Base-by-base conservation (phyloP, 1,284 basidiomycete species). In the Boletus holoroseus region DNA sequence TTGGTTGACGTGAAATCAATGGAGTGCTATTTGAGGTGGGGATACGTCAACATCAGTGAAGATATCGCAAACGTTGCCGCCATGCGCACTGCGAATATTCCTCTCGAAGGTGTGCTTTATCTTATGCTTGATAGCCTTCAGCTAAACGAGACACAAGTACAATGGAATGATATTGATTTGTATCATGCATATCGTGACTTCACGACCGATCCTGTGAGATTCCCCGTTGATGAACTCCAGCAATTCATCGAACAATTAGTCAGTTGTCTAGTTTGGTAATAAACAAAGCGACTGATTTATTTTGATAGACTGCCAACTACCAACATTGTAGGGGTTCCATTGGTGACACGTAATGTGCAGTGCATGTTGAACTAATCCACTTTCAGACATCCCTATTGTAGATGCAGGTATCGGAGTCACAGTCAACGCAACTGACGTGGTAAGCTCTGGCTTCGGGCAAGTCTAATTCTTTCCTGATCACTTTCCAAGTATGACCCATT, bases 161-260 rank as follows among this genome's bases (percentile, higher is more conserved):
- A 82, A 73, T 88, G 85, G 86, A 87, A 83, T 59, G 86, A 88
- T 58, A 87, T 88, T 54, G 86, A 89, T 67, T 58, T 86, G 48
- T 85, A 83, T 57, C 79, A 85, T 56, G 76, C 78, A 26, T 71
- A 76, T 44, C 75, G 84, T 7, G 83, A 85, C 65, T 87, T 88
- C 57, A 87, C 85, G 7, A 71, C 77, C 11, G 83, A 86, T 61
- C 83, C 83, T 12, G 73, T 80, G 22, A 76, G 74, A 34, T 88
- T 80, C 71, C 80, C 83, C 6, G 69, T 62, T 5, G 73, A 77
- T 11, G 79, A 86, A 53, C 71, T 86, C 57, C 68, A 71, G n/a
- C 63, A 62, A n/a, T 86, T 89, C 62, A 82, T 85, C 51, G 63
- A 71, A 16, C 73, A 80, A 42, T 67, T 90, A 59, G 82, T 82